Percentiles rank a stretch among this genome's conserved stretches.
Conservation (phyloP, 140 eudicot genomes). For the Cichorium intybus region DNA sequence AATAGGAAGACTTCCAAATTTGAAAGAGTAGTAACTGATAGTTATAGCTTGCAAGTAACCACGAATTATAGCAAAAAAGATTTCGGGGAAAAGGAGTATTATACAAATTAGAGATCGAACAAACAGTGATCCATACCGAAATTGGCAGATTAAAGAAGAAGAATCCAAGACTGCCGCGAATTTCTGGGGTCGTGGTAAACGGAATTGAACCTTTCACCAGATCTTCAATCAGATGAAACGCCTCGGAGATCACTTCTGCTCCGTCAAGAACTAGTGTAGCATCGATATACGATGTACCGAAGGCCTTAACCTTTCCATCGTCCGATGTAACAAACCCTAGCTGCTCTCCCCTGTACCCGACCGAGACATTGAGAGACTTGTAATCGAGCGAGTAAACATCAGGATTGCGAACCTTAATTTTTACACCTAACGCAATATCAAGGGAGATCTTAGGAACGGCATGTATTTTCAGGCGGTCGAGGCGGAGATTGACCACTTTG, state of each 20-base stretch:
- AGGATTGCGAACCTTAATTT: conserved; percentile 47
- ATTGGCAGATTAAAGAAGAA: conserved; percentile 33
- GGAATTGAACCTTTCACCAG: conserved; percentile 53
- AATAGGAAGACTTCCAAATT: not conserved
- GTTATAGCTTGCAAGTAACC: conserved; percentile 3
- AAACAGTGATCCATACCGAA: conserved; percentile 12
- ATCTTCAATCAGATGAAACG: conserved; percentile 57
- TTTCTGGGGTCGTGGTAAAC: conserved; percentile 53
- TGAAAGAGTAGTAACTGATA: not conserved
- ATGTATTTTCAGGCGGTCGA: conserved; percentile 41
- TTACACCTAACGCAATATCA: conserved; percentile 49
- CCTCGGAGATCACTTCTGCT: conserved; percentile 48
- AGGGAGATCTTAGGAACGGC: conserved; percentile 45
- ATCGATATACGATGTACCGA: conserved; percentile 54
- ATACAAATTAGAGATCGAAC: not conserved
- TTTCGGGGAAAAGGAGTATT: too few relatives aligned
- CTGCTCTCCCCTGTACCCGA: conserved; percentile 66
- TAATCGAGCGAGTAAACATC: conserved; percentile 58
- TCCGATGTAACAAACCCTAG: conserved; percentile 72
- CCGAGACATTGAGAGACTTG: conserved; percentile 35
- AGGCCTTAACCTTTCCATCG: conserved; percentile 49
- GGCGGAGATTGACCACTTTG: conserved; percentile 49
- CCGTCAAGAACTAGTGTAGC: conserved; percentile 63
- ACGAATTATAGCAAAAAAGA: too few relatives aligned
- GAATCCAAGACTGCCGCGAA: conserved; percentile 55